phyloP scores from a whole-genome alignment of 345 rosid genomes.

The Pugionium cornutum region DNA sequence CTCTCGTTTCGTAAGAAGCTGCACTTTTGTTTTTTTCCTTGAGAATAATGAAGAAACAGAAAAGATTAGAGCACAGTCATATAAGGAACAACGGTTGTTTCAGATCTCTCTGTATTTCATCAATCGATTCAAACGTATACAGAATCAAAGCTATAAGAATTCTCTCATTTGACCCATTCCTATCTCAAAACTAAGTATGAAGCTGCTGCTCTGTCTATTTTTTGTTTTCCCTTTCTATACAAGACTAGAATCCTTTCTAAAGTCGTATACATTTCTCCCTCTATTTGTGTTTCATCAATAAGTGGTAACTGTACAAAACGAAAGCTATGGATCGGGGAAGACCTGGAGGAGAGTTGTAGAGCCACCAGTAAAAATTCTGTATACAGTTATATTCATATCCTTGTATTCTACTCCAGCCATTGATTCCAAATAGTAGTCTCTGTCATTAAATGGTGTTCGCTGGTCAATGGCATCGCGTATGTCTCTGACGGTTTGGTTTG shows the following conservation, averaged over 20 bases:
- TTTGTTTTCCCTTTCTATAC: neutral
- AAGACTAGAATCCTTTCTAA: slow-evolving; percentile 13
- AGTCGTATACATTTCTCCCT: slow-evolving; percentile 13
- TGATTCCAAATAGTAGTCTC: slow-evolving; percentile 5
- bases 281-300: slow-evolving; percentile 16
- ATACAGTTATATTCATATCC: slow-evolving; percentile 19
- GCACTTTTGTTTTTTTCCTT: neutral
- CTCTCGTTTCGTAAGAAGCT: neutral
- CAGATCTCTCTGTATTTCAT: slow-evolving; percentile 19
- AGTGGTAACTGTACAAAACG: neutral
- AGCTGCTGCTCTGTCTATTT: neutral
- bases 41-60: neutral
- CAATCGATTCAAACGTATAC: slow-evolving; percentile 4
- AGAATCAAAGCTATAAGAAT: slow-evolving; percentile 16
- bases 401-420: neutral
- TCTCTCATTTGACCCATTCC: slow-evolving; percentile 9
- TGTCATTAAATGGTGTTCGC: neutral
- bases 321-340: neutral
- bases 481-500: slow-evolving; percentile 25
- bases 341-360: neutral
- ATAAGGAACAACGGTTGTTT: slow-evolving; percentile 11
- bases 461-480: slow-evolving; percentile 11
- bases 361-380: neutral
- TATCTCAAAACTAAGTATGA: slow-evolving; percentile 13
- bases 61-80: neutral